Conservation (phyloP, 2,329 filamentous ascomycete genomes). For the Colletotrichum australisinense region DNA sequence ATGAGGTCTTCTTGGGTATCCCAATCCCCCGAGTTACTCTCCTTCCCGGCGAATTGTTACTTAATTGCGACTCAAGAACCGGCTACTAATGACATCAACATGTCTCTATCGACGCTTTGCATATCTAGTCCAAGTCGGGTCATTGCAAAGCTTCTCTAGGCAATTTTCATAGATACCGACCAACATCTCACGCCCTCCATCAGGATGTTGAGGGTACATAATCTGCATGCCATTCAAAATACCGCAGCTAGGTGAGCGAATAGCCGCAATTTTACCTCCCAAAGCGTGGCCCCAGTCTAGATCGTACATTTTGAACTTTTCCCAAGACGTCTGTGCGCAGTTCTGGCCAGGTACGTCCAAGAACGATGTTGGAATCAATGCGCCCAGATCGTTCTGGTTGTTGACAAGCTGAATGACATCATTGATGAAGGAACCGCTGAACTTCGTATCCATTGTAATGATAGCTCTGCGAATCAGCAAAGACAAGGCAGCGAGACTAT, state of each 20-base stretch:
- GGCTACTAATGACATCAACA: too few species aligned
- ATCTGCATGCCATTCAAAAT: slow-evolving; percentile 47
- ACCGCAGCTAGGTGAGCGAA: slow-evolving; percentile 46
- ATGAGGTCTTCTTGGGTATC: too few species aligned
- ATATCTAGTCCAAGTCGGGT: too few species aligned
- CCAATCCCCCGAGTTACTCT: too few species aligned
- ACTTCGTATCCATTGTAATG: slow-evolving; percentile 41
- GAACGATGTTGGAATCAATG: slow-evolving; percentile 47
- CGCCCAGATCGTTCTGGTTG: slow-evolving; percentile 44
- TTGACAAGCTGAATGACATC: slow-evolving; percentile 45
- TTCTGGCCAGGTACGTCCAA: slow-evolving; percentile 49
- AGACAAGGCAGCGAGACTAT: too few species aligned
- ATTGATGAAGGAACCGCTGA: slow-evolving; percentile 44
- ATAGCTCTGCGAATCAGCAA: too few species aligned
- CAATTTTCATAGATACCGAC: slow-evolving; percentile 39
- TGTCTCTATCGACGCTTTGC: too few species aligned
- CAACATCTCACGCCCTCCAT: slow-evolving; percentile 48
- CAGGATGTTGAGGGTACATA: slow-evolving; percentile 45
- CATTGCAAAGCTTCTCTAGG: too few species aligned
- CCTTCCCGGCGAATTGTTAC: too few species aligned
- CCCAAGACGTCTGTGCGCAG: slow-evolving; percentile 48
- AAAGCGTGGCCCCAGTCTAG: slow-evolving; percentile 48
- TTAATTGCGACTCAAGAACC: too few species aligned
- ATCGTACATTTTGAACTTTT: slow-evolving; percentile 46
- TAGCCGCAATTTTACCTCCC: slow-evolving; percentile 41